Evolutionary conservation across 208 protist species (phyloP).

Genomic region (Leishmania turanica): DNA sequence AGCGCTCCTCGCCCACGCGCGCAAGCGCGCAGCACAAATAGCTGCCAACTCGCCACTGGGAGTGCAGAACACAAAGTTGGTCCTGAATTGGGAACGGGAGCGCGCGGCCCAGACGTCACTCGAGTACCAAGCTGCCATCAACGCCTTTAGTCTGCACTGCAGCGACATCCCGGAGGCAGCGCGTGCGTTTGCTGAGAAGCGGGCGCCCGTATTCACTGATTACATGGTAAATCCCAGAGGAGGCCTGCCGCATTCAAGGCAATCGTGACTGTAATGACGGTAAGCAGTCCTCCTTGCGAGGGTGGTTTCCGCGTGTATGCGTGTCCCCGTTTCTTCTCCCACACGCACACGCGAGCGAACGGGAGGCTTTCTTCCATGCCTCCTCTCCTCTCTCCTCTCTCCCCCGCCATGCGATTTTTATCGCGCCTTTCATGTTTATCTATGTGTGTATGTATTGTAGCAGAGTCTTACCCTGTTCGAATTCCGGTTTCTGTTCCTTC

Average conservation of each 20-base stretch:
- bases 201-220: constrained; percentile 57
- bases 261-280: not conserved
- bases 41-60: constrained; percentile 68
- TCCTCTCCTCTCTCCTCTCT: not conserved
- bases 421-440: not conserved
- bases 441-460: not conserved
- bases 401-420: not conserved
- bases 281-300: not conserved
- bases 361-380: not conserved
- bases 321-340: not conserved
- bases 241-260: not conserved
- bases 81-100: constrained; percentile 65
- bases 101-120: constrained; percentile 41
- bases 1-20: constrained; percentile 46
- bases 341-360: not conserved
- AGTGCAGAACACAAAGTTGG: constrained; percentile 75
- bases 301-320: not conserved
- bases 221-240: constrained; percentile 43
- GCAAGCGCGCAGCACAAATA: constrained; percentile 42
- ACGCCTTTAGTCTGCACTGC: constrained; percentile 56
- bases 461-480: not conserved
- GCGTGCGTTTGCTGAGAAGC: constrained; percentile 54
- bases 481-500: not conserved
- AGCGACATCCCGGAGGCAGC: constrained; percentile 64
- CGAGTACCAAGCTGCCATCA: constrained; percentile 67